Evolutionary conservation across 2,329 filamentous ascomycete species (phyloP), one percentile per base, ranked within the genome.

Genomic region (Fusarium phyllophilum): DNA sequence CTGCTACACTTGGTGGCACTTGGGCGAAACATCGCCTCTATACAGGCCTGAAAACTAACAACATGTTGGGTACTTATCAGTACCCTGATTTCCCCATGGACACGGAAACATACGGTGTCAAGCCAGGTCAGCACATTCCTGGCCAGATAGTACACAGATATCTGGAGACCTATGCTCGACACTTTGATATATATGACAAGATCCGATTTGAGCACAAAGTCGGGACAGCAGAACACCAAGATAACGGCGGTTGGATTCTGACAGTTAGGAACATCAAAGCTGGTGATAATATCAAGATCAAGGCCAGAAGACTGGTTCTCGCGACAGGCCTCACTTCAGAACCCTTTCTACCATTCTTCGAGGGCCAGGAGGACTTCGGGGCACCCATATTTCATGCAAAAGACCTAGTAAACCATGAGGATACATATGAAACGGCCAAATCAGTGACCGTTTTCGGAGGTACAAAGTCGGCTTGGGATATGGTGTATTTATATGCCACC

Each of bases 61-160:
- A 95, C 77, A 87, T 94, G 79, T 80, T 91, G 17, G 92, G 93
- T 6, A 92, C 89, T 1, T 94, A 91, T 74, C 92, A 95, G 79
- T 94, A 89, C 76, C 89, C 90, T 1, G 93, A 94, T 75, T 94
- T 93, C 68, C 91, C 92, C 24, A 92, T 95, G 90, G 85, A 87
- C 66, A 81, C 83, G 13, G 86, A 86, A 26, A 85, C 82, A 0
- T 91, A 88, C 74, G 84, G 83, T 3, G 80, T 89, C 33, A 78
- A 84, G 49, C 78, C 81, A 0, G 83, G 83, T 6, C 76, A 87
- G 71, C 84, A 88, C 70, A 86, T 89, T 14, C 83, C 87, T 3
- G 88, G 86, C 3, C 69, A 78, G 14, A 83, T 84, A 10, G 77
- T 89, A 36, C 82, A 88, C 68, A 72, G 82, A 18, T 89, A 90